Conservation (phyloP, 1,284 basidiomycete genomes). For the Apiotrichum sp. region DNA sequence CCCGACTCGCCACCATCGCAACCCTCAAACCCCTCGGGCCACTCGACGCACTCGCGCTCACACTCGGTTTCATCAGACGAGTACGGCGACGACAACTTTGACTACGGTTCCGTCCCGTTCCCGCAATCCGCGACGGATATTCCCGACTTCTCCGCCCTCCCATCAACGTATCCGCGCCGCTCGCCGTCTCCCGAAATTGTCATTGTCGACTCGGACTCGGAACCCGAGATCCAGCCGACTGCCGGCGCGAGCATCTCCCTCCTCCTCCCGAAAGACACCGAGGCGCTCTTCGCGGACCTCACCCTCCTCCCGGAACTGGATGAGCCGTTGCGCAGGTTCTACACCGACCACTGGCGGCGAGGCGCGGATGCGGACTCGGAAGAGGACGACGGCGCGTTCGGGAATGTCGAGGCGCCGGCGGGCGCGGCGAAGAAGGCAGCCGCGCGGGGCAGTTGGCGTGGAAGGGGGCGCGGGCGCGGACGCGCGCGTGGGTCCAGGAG, state of each 20-base stretch:
- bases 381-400: neutral
- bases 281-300: slow-evolving; percentile 5
- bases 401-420: slow-evolving; percentile 2
- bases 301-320: slow-evolving; percentile 22
- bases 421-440: neutral
- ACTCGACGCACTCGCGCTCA: neutral
- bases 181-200: neutral
- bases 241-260: neutral
- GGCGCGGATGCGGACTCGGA: slow-evolving; percentile 19
- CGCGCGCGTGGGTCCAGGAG: neutral
- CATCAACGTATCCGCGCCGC: slow-evolving; percentile 2
- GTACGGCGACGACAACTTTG: slow-evolving; percentile 4
- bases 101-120: neutral
- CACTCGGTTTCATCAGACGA: neutral
- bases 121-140: slow-evolving; percentile 1
- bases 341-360: slow-evolving; percentile 33
- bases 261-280: neutral
- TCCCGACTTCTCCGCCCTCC: slow-evolving; percentile 12
- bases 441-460: neutral
- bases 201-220: neutral
- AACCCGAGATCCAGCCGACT: neutral
- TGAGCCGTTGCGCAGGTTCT: slow-evolving; percentile 23
- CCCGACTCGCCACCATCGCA: neutral
- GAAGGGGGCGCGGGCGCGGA: neutral
- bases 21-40: neutral